phyloP scores from a whole-genome alignment of 2,329 filamentous ascomycete genomes.

The Ophiostoma populinum region DNA sequence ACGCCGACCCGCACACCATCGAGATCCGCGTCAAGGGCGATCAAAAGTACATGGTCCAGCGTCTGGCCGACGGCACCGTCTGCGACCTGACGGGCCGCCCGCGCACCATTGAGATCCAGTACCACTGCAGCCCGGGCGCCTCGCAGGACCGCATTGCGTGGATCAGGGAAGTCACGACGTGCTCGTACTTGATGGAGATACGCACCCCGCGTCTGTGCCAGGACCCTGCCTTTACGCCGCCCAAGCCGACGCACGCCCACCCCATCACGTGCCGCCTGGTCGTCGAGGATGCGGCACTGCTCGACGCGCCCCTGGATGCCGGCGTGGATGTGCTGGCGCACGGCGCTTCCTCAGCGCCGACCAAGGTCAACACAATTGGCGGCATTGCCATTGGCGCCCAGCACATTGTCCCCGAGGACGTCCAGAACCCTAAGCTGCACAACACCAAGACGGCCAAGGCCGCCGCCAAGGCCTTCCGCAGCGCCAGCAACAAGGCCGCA shows the following conservation, averaged over 20 bases:
- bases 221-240: constrained; percentile 72
- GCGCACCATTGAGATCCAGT: constrained; percentile 70
- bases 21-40: constrained; percentile 70
- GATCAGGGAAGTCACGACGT: constrained; percentile 87
- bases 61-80: constrained; percentile 57
- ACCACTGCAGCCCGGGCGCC: constrained; percentile 59
- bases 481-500: background rate
- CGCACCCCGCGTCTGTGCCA: constrained; percentile 78
- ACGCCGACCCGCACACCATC: constrained; percentile 26
- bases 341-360: too few species aligned
- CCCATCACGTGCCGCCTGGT: constrained; percentile 62
- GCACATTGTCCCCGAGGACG: constrained; percentile 13
- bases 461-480: background rate
- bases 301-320: too few species aligned
- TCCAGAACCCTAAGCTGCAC: background rate
- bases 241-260: constrained; percentile 60
- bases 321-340: too few species aligned
- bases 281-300: too few species aligned
- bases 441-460: constrained; percentile 1
- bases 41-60: constrained; percentile 72
- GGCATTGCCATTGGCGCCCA: constrained; percentile 36
- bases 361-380: constrained; percentile 28
- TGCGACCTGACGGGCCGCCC: constrained; percentile 75
- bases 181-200: constrained; percentile 83
- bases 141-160: constrained; percentile 63